Percentiles rank a stretch among this genome's conserved stretches.
Conservation (phyloP, 2,329 filamentous ascomycete species). For the Xylaria sp. region DNA sequence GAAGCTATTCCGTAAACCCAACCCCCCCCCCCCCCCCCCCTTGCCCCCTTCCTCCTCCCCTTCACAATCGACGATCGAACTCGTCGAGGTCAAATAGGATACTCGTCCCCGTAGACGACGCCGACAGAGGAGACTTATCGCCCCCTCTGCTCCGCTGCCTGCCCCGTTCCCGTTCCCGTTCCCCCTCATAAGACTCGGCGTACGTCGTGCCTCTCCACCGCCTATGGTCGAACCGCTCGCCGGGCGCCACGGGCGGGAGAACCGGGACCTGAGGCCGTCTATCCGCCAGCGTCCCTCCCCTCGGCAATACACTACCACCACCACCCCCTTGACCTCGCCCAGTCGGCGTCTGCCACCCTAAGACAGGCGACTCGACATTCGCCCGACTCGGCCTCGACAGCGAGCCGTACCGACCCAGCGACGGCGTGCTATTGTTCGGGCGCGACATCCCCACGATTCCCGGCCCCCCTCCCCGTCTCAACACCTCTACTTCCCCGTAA, state of each 20-base stretch:
- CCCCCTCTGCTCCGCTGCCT: not conserved
- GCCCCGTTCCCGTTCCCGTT: not conserved
- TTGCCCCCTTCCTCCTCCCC: too few species aligned
- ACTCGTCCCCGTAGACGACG: constrained; percentile 39
- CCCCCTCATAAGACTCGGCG: not conserved
- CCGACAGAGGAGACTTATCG: constrained; percentile 29
- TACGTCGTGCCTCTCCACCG: constrained; percentile 33
- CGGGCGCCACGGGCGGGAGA: constrained; percentile 34
- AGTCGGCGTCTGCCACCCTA: constrained; percentile 18
- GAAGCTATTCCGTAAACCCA: not conserved
- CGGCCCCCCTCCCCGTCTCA: not conserved
- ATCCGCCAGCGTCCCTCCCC: not conserved
- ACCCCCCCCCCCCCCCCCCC: too few species aligned
- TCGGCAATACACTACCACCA: not conserved
- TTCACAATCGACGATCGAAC: constrained; percentile 23
- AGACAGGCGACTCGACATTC: constrained; percentile 24
- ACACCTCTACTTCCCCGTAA: not conserved
- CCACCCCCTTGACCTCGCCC: not conserved
- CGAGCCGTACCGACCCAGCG: constrained; percentile 30
- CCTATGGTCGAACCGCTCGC: constrained; percentile 32
- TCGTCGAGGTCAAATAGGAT: constrained; percentile 35
- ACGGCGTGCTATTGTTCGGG: constrained; percentile 25
- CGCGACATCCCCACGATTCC: constrained; percentile 21
- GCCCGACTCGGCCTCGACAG: constrained; percentile 8
- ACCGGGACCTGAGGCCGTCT: constrained; percentile 23